phyloP scores from a whole-genome alignment of 306 rosid species.

The Pachyrhizus erosus region DNA sequence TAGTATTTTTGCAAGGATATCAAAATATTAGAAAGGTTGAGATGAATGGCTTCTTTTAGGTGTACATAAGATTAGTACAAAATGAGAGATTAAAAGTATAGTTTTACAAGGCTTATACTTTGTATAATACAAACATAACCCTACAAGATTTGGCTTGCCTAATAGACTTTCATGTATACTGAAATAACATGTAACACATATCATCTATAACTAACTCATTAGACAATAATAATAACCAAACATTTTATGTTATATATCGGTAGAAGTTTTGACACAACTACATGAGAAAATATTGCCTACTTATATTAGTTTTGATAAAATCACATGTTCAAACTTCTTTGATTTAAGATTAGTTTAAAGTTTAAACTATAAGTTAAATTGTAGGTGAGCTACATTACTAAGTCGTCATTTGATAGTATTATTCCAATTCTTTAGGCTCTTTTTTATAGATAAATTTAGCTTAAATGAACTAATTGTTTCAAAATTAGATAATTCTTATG shows the following conservation, averaged over 20 bases:
- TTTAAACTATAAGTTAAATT: constrained; percentile 19
- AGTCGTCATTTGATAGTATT: not conserved
- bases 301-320: not conserved
- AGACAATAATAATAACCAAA: constrained; percentile 4
- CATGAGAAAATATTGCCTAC: too few relatives aligned
- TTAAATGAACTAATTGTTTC: constrained; percentile 13
- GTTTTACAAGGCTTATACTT: not conserved
- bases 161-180: not conserved
- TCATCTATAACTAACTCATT: constrained; percentile 3
- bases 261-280: too few relatives aligned
- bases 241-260: not conserved
- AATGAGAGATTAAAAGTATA: constrained; percentile 12
- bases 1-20: constrained; percentile 41
- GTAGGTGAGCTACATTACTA: constrained; percentile 2
- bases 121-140: not conserved
- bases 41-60: not conserved
- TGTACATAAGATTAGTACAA: not conserved
- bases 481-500: not conserved
- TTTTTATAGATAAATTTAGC: not conserved
- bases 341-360: not conserved
- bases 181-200: not conserved
- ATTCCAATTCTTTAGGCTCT: not conserved
- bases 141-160: not conserved
- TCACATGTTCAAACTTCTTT: not conserved
- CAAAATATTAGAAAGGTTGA: constrained; percentile 43